A percentile compares a stretch with the other conserved stretches of the same genome.
Evolutionary conservation across 371 early-diverging fungal species (phyloP).

Genomic region (Mortierella sp.): DNA sequence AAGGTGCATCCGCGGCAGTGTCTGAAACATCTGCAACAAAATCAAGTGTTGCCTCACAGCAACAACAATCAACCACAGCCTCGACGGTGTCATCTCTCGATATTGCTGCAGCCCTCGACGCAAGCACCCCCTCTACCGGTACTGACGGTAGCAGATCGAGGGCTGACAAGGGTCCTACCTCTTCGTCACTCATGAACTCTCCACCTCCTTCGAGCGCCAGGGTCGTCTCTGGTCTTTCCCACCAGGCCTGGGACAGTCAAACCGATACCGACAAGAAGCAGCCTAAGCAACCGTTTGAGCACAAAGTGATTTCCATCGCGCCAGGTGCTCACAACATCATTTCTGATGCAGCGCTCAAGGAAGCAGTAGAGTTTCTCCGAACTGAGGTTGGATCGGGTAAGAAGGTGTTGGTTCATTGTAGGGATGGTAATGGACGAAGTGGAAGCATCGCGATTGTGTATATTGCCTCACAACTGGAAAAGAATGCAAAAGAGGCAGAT

Average conservation of each 20-base stretch:
- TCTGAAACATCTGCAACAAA: background rate
- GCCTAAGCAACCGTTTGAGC: slow-evolving; percentile 18
- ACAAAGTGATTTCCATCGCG: slow-evolving; percentile 39
- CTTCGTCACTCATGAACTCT: background rate
- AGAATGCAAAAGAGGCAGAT: background rate
- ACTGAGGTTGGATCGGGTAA: slow-evolving; percentile 33
- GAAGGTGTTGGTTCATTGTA: slow-evolving; percentile 52
- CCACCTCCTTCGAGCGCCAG: slow-evolving; percentile 28
- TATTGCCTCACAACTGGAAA: slow-evolving; percentile 30
- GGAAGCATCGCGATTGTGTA: slow-evolving; percentile 45
- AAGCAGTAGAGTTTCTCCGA: slow-evolving; percentile 38
- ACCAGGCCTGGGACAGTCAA: slow-evolving; percentile 15
- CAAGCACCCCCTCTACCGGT: background rate
- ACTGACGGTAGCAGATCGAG: background rate
- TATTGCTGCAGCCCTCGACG: background rate
- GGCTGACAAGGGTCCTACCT: background rate
- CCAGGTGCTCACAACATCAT: slow-evolving; percentile 46
- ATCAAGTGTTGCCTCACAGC: background rate
- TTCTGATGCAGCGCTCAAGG: slow-evolving; percentile 35
- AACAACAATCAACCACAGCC: background rate
- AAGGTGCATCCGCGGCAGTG: background rate
- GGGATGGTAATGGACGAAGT: slow-evolving; percentile 52
- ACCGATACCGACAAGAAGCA: background rate
- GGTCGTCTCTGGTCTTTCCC: slow-evolving; percentile 16
- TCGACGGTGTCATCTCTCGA: slow-evolving; percentile 25